These are phyloP conservation scores for Phytophthora sojae DNA, from an alignment of 352 stramenopile genomes.

Conservation along the genomic window DNA sequence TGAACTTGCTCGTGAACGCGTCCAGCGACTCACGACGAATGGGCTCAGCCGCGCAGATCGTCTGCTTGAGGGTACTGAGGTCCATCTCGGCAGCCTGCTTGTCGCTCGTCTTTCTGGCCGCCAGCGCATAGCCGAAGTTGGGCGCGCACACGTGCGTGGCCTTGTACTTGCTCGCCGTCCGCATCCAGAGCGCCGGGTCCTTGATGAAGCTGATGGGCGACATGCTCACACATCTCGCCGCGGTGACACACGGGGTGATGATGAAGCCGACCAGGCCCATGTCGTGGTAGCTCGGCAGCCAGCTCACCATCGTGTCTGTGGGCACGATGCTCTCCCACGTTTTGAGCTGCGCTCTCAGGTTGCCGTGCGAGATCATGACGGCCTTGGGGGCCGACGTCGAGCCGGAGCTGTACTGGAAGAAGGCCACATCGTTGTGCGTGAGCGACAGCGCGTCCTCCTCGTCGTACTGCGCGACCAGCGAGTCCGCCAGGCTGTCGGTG, in stretches of 20 bases:
- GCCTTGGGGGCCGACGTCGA: constrained; percentile 85
- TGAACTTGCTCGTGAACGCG: constrained; percentile 78
- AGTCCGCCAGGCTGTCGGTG: constrained; percentile 68
- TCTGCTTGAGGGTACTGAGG: constrained; percentile 70
- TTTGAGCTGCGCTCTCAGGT: constrained; percentile 75
- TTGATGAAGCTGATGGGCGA: constrained; percentile 90
- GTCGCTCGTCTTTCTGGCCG: constrained; percentile 78
- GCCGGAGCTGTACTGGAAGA: constrained; percentile 88
- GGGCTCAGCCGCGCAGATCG: constrained; percentile 83
- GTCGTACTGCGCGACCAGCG: constrained; percentile 58
- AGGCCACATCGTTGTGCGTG: constrained; percentile 68
- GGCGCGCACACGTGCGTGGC: constrained; percentile 80
- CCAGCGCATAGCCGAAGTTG: constrained; percentile 84
- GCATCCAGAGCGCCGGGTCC: constrained; percentile 85
- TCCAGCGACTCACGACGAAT: constrained; percentile 83
- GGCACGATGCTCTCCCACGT: constrained; percentile 75
- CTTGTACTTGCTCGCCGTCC: constrained; percentile 75
- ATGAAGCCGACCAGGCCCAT: constrained; percentile 90
- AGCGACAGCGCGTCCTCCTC: constrained; percentile 48
- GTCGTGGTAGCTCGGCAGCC: constrained; percentile 86
- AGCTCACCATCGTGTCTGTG: constrained; percentile 77
- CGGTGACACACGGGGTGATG: constrained; percentile 65
- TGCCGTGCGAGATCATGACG: constrained; percentile 87
- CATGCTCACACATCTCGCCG: constrained; percentile 77
- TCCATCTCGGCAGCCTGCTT: constrained; percentile 68